A percentile compares a stretch with the other conserved stretches of the same genome.
phyloP scores from a whole-genome alignment of 2,329 filamentous ascomycete species.

The Epichloe gansuensis region DNA sequence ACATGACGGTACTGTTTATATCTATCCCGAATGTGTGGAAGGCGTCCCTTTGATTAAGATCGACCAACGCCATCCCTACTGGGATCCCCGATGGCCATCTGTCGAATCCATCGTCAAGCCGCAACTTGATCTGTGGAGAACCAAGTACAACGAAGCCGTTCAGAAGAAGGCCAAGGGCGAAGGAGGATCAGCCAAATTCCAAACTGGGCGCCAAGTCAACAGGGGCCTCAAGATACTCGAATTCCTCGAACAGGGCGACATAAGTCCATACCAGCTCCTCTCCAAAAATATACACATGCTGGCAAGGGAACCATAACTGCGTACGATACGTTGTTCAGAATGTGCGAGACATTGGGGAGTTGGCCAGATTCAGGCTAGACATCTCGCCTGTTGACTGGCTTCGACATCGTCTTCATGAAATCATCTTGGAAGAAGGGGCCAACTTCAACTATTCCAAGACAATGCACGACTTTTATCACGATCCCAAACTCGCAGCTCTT shows the following conservation, averaged over 20 bases:
- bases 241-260: constrained; percentile 36
- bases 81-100: constrained; percentile 41
- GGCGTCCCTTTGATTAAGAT: constrained; percentile 44
- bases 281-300: constrained; percentile 35
- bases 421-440: constrained; percentile 29
- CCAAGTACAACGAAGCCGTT: constrained; percentile 30
- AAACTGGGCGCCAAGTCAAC: constrained; percentile 44
- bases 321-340: constrained; percentile 45
- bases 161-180: constrained; percentile 21
- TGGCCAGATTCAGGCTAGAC: constrained; percentile 40
- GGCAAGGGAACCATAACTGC: constrained; percentile 30
- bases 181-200: constrained; percentile 32
- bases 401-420: constrained; percentile 42
- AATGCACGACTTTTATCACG: constrained; percentile 44
- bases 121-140: constrained; percentile 34
- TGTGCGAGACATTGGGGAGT: constrained; percentile 41
- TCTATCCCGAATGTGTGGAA: constrained; percentile 37
- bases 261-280: constrained; percentile 45
- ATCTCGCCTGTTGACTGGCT: constrained; percentile 44
- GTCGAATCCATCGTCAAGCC: constrained; percentile 31
- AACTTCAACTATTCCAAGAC: constrained; percentile 39
- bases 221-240: constrained; percentile 40
- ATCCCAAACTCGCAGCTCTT: constrained; percentile 36
- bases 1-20: constrained; percentile 37
- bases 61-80: constrained; percentile 37